Base-by-base conservation (phyloP, 176 grass and related monocot genomes). In the Ensete glaucum region DNA sequence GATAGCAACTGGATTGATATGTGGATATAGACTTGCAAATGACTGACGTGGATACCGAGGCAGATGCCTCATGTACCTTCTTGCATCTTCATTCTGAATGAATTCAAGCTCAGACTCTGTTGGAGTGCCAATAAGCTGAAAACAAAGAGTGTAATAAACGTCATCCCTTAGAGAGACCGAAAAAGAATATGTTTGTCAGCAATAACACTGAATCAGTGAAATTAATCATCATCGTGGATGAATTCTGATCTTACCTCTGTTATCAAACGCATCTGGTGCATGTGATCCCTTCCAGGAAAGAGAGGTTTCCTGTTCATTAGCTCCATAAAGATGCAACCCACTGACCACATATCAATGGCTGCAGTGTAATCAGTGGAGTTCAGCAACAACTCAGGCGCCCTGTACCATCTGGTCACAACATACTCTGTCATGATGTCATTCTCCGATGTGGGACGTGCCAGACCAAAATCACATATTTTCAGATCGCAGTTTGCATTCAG, bases 351-450 rank as follows among this genome's bases (percentile, higher is more conserved):
- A 78, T 96, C 92, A 75, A 96, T 96, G 66, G 92, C 85, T 24
- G 92, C 89, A 5, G 92, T 92, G 81, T 96, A 96, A 78, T 96
- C 92, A 2, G 92, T 96, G n/a, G 92, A 96, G 77, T 96, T 96
- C 76, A 96, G 86, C 49, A 96, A 84, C 80, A 96, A 80, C 82
- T 96, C 92, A 7, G 92, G 92, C 0, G 92, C 92, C 17, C 92
- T 84, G 85, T 96, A 96, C 92, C 92, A 96, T 43, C 92, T 77
- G 0, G 92, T 96, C 0, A 96, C 92, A 19, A 96, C 92, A 62
- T 96, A 96, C 78, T 96, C 92, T 9, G 92, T 96, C 92, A 96
- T 92, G 80, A 92, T 89, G 73, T 96, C 92, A 75, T 88, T 92
- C 80, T 96, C 92, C 19, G 89, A 89, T 20, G 92, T 89, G 10